phyloP scores from a whole-genome alignment of 129 eudicot genomes.

The Flaveria ramosissima region DNA sequence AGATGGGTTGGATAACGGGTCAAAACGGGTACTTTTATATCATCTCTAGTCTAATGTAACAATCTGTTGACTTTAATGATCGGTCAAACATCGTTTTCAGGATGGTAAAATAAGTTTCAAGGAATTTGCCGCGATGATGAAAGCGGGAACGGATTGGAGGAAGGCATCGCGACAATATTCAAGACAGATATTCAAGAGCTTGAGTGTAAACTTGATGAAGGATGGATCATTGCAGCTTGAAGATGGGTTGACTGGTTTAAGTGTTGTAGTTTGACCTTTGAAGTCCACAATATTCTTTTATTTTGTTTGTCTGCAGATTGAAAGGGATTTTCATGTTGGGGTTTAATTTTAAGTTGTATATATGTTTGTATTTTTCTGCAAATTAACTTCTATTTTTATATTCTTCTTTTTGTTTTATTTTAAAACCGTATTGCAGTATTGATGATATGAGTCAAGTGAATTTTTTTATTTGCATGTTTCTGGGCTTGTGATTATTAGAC shows the following conservation, averaged over 20 bases:
- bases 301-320: slow-evolving; percentile 26
- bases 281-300: slow-evolving; percentile 31
- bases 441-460: slow-evolving; percentile 24
- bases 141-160: slow-evolving; percentile 98
- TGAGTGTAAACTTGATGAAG: slow-evolving; percentile 85
- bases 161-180: slow-evolving; percentile 94
- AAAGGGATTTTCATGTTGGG: slow-evolving; percentile 32
- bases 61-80: neutral
- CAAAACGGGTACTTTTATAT: neutral
- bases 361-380: slow-evolving; percentile 24
- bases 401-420: neutral
- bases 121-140: slow-evolving; percentile 95
- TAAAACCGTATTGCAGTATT: neutral
- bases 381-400: neutral
- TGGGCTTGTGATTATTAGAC: too few species aligned
- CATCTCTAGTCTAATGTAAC: too few species aligned
- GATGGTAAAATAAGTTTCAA: slow-evolving; percentile 88
- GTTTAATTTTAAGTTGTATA: slow-evolving; percentile 35
- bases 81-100: slow-evolving; percentile 42
- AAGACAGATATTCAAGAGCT: slow-evolving; percentile 83
- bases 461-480: slow-evolving; percentile 19
- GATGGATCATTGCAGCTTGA: slow-evolving; percentile 86
- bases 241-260: slow-evolving; percentile 72
- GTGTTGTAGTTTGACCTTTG: slow-evolving; percentile 51
- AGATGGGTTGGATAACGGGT: neutral